phyloP scores from a whole-genome alignment of 768 basidiomycete species.

The Leccinum arenicola region DNA sequence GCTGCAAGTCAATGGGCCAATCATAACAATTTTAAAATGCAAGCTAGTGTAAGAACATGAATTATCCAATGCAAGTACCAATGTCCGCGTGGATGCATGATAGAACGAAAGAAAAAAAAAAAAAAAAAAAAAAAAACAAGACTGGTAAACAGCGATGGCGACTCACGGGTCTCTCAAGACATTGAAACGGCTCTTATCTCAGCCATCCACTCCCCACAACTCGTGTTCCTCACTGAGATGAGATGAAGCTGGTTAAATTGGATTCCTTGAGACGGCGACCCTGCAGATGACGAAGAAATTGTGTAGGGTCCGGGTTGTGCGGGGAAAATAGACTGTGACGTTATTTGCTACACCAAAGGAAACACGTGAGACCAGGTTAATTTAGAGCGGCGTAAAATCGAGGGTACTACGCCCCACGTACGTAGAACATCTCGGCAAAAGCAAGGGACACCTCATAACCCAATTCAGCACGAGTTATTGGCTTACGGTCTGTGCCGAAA shows the following conservation, averaged over 20 bases:
- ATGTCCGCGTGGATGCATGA: conserved; percentile 1
- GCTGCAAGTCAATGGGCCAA: not conserved
- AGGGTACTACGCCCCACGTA: conserved; percentile 11
- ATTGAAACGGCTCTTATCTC: conserved; percentile 23
- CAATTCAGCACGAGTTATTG: conserved; percentile 22
- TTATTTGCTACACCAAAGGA: conserved; percentile 16
- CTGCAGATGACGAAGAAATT: conserved; percentile 11
- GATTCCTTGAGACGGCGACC: conserved; percentile 17
- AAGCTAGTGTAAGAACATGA: not conserved
- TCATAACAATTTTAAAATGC: conserved; percentile 2
- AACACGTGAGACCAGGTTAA: conserved; percentile 3
- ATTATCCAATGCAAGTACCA: conserved; percentile 5
- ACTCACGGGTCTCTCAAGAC: conserved; percentile 15
- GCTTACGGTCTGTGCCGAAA: conserved; percentile 15
- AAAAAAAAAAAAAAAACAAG: not conserved
- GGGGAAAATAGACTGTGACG: conserved; percentile 9
- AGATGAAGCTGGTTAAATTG: conserved; percentile 24
- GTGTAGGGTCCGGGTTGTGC: conserved; percentile 18
- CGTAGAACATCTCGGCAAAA: conserved; percentile 30
- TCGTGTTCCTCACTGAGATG: conserved; percentile 26
- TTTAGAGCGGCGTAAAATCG: not conserved
- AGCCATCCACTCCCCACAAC: conserved; percentile 27
- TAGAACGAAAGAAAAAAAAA: not conserved
- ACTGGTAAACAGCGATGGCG: not conserved
- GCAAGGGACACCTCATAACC: conserved; percentile 29